phyloP scores from a whole-genome alignment of 352 stramenopile genomes.

The Elongisporangium undulatum region DNA sequence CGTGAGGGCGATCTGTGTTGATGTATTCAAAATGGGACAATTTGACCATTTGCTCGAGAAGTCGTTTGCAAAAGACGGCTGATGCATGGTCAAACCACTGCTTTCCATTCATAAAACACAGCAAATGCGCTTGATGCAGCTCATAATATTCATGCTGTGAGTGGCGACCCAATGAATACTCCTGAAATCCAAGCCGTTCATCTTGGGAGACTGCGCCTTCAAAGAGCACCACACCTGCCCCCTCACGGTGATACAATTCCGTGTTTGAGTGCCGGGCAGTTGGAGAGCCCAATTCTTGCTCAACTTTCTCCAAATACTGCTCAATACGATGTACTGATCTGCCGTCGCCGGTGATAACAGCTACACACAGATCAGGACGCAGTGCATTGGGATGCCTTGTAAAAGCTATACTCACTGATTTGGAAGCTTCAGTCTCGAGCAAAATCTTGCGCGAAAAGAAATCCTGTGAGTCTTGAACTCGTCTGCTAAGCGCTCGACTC shows the following conservation, averaged over 20 bases:
- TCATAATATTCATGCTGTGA: slow-evolving; percentile 41
- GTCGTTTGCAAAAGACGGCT: slow-evolving; percentile 56
- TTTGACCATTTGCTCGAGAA: slow-evolving; percentile 80
- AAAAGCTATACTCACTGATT: slow-evolving; percentile 25
- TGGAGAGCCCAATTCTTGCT: slow-evolving; percentile 60
- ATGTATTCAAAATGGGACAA: slow-evolving; percentile 60
- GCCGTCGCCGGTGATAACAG: slow-evolving; percentile 60
- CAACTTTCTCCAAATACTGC: slow-evolving; percentile 52
- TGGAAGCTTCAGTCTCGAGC: slow-evolving; percentile 32
- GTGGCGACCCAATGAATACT: slow-evolving; percentile 57
- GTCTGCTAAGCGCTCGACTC: slow-evolving; percentile 64
- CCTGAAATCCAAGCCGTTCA: slow-evolving; percentile 66
- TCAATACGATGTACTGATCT: slow-evolving; percentile 58
- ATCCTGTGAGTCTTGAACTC: slow-evolving; percentile 43
- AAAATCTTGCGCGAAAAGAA: slow-evolving; percentile 74
- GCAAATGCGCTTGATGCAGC: slow-evolving; percentile 67
- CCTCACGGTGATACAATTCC: slow-evolving; percentile 49
- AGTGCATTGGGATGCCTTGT: slow-evolving; percentile 58
- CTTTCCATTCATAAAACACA: slow-evolving; percentile 67
- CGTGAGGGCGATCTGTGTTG: slow-evolving; percentile 32
- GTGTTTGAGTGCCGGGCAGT: slow-evolving; percentile 32
- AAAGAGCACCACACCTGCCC: slow-evolving; percentile 63
- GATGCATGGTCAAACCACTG: slow-evolving; percentile 66
- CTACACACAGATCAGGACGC: slow-evolving; percentile 66
- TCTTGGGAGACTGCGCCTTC: slow-evolving; percentile 59